Percentiles rank a stretch among this genome's conserved stretches.
Evolutionary conservation across 306 rosid genomes (phyloP).

Genomic region (Glycine latifolia): DNA sequence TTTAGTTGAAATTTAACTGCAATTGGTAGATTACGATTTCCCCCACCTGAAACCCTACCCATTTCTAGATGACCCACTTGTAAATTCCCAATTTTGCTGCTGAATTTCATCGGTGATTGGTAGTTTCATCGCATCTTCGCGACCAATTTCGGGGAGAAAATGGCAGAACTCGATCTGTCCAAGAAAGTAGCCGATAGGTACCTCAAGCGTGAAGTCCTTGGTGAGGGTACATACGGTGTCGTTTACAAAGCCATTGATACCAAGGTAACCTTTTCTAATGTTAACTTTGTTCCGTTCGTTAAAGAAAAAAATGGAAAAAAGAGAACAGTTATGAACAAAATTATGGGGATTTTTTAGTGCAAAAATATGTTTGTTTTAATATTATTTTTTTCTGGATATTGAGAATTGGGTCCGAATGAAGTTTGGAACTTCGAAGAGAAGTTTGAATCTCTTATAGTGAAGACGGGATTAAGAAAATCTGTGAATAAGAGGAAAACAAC

Average conservation of each 20-base stretch:
- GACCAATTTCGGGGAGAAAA: slow-evolving; percentile 25
- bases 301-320: neutral
- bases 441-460: slow-evolving; percentile 11
- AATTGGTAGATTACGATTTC: neutral
- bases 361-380: neutral
- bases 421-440: slow-evolving; percentile 34
- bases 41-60: slow-evolving; percentile 57
- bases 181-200: slow-evolving; percentile 98
- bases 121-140: neutral
- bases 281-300: neutral
- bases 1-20: slow-evolving; percentile 27
- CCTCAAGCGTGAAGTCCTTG: slow-evolving; percentile 91
- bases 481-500: slow-evolving; percentile 8
- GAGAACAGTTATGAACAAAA: neutral
- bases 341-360: slow-evolving; percentile 17
- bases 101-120: slow-evolving; percentile 16
- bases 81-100: slow-evolving; percentile 32
- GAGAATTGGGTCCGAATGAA: slow-evolving; percentile 12
- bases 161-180: slow-evolving; percentile 67
- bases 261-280: slow-evolving; percentile 56
- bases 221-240: slow-evolving; percentile 99
- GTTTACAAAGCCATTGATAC: slow-evolving; percentile 98
- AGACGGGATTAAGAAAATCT: neutral
- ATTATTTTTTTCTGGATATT: neutral
- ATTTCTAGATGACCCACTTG: slow-evolving; percentile 22